A percentile compares a stretch with the other conserved stretches of the same genome.
Evolutionary conservation across 768 basidiomycete genomes (phyloP).

Genomic region (Ephemerocybe angulata): DNA sequence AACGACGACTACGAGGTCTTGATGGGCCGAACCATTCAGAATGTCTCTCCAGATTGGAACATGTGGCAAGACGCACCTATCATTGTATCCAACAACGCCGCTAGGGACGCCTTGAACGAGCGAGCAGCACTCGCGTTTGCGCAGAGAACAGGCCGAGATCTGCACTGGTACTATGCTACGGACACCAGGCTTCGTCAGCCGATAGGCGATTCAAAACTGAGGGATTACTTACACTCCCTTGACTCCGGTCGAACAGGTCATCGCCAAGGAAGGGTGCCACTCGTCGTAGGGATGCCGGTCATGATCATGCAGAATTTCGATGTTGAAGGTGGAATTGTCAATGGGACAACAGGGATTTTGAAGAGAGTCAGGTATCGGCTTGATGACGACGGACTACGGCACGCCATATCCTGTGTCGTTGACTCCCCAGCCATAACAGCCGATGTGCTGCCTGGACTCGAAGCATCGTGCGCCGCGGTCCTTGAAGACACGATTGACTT

Average conservation of each 20-base stretch:
- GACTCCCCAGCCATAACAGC: no score
- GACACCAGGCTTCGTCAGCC: conserved; percentile 16
- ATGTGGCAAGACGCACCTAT: conserved; percentile 28
- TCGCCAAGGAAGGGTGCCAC: conserved; percentile 27
- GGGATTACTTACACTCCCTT: neutral
- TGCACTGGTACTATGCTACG: conserved; percentile 29
- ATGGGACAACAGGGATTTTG: conserved; percentile 28
- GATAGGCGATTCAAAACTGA: neutral
- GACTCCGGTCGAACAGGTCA: conserved; percentile 27
- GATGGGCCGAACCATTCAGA: neutral
- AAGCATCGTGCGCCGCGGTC: neutral
- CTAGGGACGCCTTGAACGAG: conserved; percentile 35
- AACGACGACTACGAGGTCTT: neutral
- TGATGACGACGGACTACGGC: conserved; percentile 14
- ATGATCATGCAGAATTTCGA: conserved; percentile 37
- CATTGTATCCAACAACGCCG: conserved; percentile 33
- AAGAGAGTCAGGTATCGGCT: conserved; percentile 20
- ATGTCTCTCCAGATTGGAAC: neutral
- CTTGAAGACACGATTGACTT: neutral
- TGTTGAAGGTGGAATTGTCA: conserved; percentile 32
- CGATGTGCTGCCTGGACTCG: neutral
- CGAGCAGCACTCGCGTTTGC: conserved; percentile 24
- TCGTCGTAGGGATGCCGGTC: conserved; percentile 39
- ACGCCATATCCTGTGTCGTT: neutral
- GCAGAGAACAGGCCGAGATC: neutral